Conservation (phyloP, 352 stramenopile genomes). For the Phytophthora sojae region DNA sequence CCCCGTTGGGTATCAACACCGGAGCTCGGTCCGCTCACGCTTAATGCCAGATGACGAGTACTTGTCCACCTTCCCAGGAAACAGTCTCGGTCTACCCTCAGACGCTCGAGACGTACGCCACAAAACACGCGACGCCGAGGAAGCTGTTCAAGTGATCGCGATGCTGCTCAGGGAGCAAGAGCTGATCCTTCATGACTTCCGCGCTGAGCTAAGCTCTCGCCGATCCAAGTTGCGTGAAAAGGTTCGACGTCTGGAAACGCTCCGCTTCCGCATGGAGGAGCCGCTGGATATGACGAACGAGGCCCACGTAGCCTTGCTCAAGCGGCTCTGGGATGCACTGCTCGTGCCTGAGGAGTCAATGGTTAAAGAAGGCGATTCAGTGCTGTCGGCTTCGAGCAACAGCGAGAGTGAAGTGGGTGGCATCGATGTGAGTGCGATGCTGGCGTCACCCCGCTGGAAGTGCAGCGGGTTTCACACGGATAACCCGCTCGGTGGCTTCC, state of each 20-base stretch:
- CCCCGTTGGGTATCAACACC: conserved; percentile 70
- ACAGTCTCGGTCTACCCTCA: conserved; percentile 39
- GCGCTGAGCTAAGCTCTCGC: conserved; percentile 56
- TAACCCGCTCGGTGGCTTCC: conserved; percentile 79
- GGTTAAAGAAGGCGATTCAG: conserved; percentile 25
- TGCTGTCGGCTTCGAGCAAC: conserved; percentile 24
- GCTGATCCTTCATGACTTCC: conserved; percentile 66
- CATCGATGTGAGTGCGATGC: conserved; percentile 58
- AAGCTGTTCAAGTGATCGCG: conserved; percentile 69
- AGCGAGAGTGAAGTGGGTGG: conserved; percentile 35
- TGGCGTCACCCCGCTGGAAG: conserved; percentile 71
- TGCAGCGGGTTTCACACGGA: conserved; percentile 85
- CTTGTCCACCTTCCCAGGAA: conserved; percentile 44
- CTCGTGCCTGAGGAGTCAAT: conserved; percentile 44
- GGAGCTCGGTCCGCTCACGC: conserved; percentile 56
- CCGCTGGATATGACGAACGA: conserved; percentile 63
- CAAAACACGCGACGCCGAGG: conserved; percentile 68
- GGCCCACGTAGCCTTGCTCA: conserved; percentile 63
- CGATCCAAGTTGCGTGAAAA: conserved; percentile 66
- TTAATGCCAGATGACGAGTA: conserved; percentile 59
- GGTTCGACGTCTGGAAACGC: conserved; percentile 65
- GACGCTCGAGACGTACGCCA: conserved; percentile 59
- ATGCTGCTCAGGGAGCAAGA: conserved; percentile 72
- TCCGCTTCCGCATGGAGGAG: conserved; percentile 81
- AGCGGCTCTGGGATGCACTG: conserved; percentile 72